Evolutionary conservation across 208 protist genomes (phyloP).

Genomic region (Wallacemonas sp.): DNA sequence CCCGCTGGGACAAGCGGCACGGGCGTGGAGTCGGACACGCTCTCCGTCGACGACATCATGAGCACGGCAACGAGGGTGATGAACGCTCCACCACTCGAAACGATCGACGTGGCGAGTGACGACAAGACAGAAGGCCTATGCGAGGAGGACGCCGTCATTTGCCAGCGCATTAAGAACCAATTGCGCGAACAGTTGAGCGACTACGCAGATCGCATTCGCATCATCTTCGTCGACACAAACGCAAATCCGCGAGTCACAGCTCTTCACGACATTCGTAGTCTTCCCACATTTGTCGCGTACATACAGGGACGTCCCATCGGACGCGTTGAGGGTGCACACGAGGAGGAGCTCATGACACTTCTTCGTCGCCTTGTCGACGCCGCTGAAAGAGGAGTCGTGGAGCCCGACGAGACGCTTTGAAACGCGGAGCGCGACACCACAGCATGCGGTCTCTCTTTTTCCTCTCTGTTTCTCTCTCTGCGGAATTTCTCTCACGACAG

Average conservation of each 20-base stretch:
- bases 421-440: not conserved
- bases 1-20: too few species aligned
- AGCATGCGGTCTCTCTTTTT: too few species aligned
- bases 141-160: slow-evolving; percentile 13
- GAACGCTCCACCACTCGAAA: not conserved
- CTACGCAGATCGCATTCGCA: slow-evolving; percentile 26
- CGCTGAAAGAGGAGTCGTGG: not conserved
- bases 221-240: slow-evolving; percentile 84
- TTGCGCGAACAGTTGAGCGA: slow-evolving; percentile 25
- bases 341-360: slow-evolving; percentile 58
- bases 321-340: slow-evolving; percentile 63
- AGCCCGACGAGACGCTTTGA: slow-evolving; percentile 13
- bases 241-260: slow-evolving; percentile 65
- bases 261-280: slow-evolving; percentile 80
- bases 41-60: slow-evolving; percentile 2
- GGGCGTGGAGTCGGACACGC: too few species aligned
- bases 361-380: slow-evolving; percentile 24
- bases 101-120: not conserved
- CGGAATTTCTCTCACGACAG: too few species aligned
- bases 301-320: slow-evolving; percentile 64
- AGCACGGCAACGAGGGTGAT: not conserved
- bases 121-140: not conserved
- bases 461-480: not conserved
- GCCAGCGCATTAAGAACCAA: slow-evolving; percentile 13
- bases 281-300: slow-evolving; percentile 89